These are phyloP conservation scores for Debaryomyces prosopidis DNA, from an alignment of 805 yeast genomes.

Conservation along the genomic window DNA sequence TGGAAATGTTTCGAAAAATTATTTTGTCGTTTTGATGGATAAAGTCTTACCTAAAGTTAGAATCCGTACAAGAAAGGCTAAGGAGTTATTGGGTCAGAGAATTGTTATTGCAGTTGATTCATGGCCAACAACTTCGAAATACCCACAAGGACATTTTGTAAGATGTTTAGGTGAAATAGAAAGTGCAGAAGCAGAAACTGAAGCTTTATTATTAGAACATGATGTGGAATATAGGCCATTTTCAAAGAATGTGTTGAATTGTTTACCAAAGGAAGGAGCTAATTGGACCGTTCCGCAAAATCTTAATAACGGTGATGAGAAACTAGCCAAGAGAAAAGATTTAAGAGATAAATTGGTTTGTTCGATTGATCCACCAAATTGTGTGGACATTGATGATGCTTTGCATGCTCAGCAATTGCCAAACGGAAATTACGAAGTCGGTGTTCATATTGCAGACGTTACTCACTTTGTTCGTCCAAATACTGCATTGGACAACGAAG, in stretches of 20 bases:
- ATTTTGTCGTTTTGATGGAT: conserved; percentile 88
- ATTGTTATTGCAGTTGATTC: conserved; percentile 90
- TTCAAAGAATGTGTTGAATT: conserved; percentile 84
- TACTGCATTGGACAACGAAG: conserved; percentile 91
- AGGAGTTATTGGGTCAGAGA: conserved; percentile 81
- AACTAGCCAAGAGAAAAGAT: conserved; percentile 70
- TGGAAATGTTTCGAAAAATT: conserved; percentile 70
- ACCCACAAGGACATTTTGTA: conserved; percentile 94
- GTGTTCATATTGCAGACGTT: conserved; percentile 99
- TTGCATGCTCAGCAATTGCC: conserved; percentile 82
- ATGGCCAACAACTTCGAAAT: conserved; percentile 83
- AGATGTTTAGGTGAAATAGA: conserved; percentile 88
- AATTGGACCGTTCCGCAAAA: conserved; percentile 86
- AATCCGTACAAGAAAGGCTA: conserved; percentile 84
- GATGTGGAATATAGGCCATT: conserved; percentile 97
- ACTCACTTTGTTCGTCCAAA: conserved; percentile 94
- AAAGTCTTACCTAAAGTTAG: conserved; percentile 82
- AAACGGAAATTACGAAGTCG: conserved; percentile 95
- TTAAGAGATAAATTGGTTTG: conserved; percentile 87
- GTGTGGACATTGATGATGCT: conserved; percentile 98
- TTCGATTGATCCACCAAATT: conserved; percentile 95
- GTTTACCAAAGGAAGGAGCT: conserved; percentile 92
- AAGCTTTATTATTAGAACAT: conserved; percentile 88
- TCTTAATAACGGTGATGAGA: conserved; percentile 50
- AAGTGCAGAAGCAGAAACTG: conserved; percentile 93